phyloP scores from a whole-genome alignment of 306 rosid genomes.

The Acacia confusa region DNA sequence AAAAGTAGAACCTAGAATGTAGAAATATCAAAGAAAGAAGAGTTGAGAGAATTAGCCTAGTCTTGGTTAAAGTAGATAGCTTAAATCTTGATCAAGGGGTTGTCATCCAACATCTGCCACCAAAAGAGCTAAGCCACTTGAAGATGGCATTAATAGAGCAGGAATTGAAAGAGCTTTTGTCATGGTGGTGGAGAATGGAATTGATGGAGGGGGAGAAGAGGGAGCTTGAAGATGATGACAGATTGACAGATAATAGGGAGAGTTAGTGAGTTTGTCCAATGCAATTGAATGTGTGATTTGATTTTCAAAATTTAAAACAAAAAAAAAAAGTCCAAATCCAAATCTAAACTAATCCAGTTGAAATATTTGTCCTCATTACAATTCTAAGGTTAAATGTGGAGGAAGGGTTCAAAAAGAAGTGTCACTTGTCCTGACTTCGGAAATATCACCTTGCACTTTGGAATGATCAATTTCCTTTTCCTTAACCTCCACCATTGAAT shows the following conservation, averaged over 20 bases:
- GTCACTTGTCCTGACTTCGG: too few species aligned
- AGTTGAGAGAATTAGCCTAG: not conserved
- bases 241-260: not conserved
- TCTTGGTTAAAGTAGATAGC: not conserved
- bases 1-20: not conserved
- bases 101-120: not conserved
- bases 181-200: too few species aligned
- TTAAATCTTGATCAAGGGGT: not conserved
- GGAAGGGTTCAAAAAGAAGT: too few species aligned
- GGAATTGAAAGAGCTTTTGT: too few species aligned
- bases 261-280: not conserved
- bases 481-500: too few species aligned
- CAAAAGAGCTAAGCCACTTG: too few species aligned
- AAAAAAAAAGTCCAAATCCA: too few species aligned
- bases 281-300: not conserved
- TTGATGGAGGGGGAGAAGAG: not conserved
- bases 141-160: too few species aligned
- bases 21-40: not conserved
- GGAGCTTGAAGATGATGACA: not conserved
- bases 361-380: not conserved
- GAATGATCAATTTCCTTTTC: too few species aligned
- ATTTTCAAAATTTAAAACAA: too few species aligned
- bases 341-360: not conserved
- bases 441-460: too few species aligned
- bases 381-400: too few species aligned